These are phyloP conservation scores for Aciculosporium take DNA, from an alignment of 2,329 filamentous ascomycete species.

Conservation along the genomic window DNA sequence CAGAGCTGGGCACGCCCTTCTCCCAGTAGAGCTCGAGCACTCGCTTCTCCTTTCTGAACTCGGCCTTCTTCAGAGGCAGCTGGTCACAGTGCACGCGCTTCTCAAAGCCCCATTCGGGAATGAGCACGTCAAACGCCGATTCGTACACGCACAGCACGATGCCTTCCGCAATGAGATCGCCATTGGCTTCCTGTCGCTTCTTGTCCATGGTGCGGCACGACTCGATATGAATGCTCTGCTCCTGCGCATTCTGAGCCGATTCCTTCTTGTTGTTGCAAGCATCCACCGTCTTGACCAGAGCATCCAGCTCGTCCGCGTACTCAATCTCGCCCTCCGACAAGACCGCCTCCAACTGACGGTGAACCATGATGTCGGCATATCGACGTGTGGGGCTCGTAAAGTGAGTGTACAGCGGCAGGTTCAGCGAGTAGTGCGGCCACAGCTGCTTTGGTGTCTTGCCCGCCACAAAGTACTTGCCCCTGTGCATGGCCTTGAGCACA, in stretches of 20 bases:
- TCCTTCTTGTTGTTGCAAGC: slow-evolving; percentile 99
- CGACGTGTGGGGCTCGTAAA: slow-evolving; percentile 92
- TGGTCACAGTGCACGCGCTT: slow-evolving; percentile 99
- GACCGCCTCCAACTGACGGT: slow-evolving; percentile 81
- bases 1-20: slow-evolving; percentile 93
- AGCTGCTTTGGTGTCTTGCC: slow-evolving; percentile 65
- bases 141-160: slow-evolving; percentile 97
- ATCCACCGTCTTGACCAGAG: slow-evolving; percentile 80
- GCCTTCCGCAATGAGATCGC: slow-evolving; percentile 87
- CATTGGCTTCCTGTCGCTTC: slow-evolving; percentile 70
- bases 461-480: slow-evolving; percentile 86
- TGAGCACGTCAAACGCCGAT: slow-evolving; percentile 94
- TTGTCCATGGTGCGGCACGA: slow-evolving; percentile 94
- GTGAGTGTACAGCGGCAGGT: slow-evolving; percentile 88
- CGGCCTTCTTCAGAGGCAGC: slow-evolving; percentile 95
- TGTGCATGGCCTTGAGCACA: slow-evolving; percentile 86
- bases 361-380: slow-evolving; percentile 88
- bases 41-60: slow-evolving; percentile 91
- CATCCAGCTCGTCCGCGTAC: slow-evolving; percentile 80
- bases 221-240: slow-evolving; percentile 97
- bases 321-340: slow-evolving; percentile 71
- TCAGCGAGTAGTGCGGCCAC: slow-evolving; percentile 80
- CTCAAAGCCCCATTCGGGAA: slow-evolving; percentile 96
- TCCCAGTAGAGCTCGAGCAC: slow-evolving; percentile 98
- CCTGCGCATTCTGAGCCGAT: slow-evolving; percentile 90